Evolutionary conservation across 73 alveolate species (phyloP).

Genomic region (Tetrahymena malaccensis): DNA sequence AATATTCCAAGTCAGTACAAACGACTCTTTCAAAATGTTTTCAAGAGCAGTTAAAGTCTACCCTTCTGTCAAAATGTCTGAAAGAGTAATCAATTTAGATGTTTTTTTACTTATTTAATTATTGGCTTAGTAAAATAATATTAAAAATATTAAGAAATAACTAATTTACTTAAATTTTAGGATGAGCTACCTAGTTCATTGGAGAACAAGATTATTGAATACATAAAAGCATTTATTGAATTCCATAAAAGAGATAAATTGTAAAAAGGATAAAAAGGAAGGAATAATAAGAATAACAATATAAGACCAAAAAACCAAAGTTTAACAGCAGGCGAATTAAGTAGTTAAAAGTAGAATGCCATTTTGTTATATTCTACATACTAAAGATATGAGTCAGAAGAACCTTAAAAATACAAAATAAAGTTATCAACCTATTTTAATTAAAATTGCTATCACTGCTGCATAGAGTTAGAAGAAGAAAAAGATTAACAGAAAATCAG

Average conservation of each 20-base stretch:
- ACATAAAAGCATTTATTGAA: not conserved
- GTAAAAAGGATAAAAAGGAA: not conserved
- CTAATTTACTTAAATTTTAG: not conserved
- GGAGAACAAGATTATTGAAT: not conserved
- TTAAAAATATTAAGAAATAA: no score
- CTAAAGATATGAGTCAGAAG: not conserved
- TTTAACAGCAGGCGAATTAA: not conserved
- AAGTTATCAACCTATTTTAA: not conserved
- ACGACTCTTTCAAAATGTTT: not conserved
- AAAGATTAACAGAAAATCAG: not conserved
- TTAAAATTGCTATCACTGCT: not conserved
- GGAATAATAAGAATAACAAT: no score
- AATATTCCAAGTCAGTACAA: not conserved
- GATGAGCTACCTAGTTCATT: not conserved
- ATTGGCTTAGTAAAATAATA: not conserved
- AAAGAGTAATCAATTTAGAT: not conserved
- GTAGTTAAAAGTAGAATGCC: not conserved
- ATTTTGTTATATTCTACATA: not conserved
- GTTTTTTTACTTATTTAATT: not conserved
- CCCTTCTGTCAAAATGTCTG: not conserved
- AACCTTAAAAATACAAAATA: not conserved
- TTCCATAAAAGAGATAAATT: not conserved
- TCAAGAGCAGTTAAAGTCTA: not conserved
- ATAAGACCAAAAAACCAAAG: not conserved
- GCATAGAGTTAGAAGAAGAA: not conserved